Percentiles rank a stretch among this genome's conserved stretches.
Conservation (phyloP, 257 asterid genomes). For the Plantago ovata region DNA sequence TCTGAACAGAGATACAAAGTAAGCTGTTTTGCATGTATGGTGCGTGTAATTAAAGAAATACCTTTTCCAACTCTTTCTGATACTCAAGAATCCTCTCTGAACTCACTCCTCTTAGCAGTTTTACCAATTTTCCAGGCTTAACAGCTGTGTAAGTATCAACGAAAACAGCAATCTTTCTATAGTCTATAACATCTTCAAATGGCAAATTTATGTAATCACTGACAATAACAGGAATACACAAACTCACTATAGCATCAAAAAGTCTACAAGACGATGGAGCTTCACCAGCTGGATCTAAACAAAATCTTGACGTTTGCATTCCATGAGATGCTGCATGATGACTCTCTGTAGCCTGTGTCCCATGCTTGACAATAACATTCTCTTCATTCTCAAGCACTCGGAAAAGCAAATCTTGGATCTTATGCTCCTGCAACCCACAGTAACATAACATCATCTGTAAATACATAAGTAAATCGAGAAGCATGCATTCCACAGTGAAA, state of each 20-base stretch:
- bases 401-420: slow-evolving; percentile 82
- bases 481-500: neutral
- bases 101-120: slow-evolving; percentile 58
- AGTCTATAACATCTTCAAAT: slow-evolving; percentile 92
- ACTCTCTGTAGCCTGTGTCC: slow-evolving; percentile 92
- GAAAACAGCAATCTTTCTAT: slow-evolving; percentile 77
- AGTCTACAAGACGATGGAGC: slow-evolving; percentile 99
- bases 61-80: slow-evolving; percentile 78
- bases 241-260: slow-evolving; percentile 94
- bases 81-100: slow-evolving; percentile 56
- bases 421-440: slow-evolving; percentile 65
- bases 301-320: slow-evolving; percentile 88
- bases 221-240: slow-evolving; percentile 88
- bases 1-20: neutral
- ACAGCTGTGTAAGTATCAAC: slow-evolving; percentile 69
- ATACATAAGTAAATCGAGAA: slow-evolving; percentile 13
- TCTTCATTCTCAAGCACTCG: slow-evolving; percentile 81
- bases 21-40: slow-evolving; percentile 2
- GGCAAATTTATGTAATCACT: slow-evolving; percentile 93
- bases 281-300: slow-evolving; percentile 99
- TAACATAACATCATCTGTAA: slow-evolving; percentile 7
- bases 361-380: slow-evolving; percentile 81
- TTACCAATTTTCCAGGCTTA: slow-evolving; percentile 67
- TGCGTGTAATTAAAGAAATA: slow-evolving; percentile 21
- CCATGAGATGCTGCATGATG: slow-evolving; percentile 87